phyloP scores from a whole-genome alignment of 1,284 basidiomycete species.

The Heterobasidion irregulare region DNA sequence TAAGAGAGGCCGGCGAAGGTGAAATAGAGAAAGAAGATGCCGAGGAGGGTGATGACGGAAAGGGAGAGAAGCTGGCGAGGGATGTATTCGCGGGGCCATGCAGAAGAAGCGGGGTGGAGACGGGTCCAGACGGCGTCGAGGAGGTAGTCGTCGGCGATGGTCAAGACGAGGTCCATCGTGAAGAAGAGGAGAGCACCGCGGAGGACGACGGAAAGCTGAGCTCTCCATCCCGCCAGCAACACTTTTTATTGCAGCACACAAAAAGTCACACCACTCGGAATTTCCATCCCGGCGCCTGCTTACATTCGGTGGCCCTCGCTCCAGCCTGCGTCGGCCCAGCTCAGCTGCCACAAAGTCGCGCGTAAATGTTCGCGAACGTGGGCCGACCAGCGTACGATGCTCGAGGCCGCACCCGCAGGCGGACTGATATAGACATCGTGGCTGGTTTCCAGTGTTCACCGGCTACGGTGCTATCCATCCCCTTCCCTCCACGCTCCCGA shows the following conservation, averaged over 20 bases:
- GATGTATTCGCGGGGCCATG: conserved; percentile 76
- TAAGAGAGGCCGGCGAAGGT: conserved; percentile 81
- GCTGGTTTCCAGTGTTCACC: too few relatives aligned
- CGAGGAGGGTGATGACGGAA: conserved; percentile 66
- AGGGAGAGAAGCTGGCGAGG: conserved; percentile 79
- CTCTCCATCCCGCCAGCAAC: background rate
- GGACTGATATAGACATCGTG: too few relatives aligned
- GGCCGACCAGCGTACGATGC: too few relatives aligned
- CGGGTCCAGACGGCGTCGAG: conserved; percentile 77
- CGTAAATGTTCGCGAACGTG: too few relatives aligned
- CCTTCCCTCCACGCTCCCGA: too few relatives aligned
- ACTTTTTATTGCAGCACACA: background rate
- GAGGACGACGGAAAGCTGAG: too few relatives aligned
- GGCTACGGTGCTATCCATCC: too few relatives aligned
- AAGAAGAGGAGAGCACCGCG: too few relatives aligned
- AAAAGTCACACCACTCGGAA: conserved; percentile 4
- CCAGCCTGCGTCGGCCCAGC: background rate
- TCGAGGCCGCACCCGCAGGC: too few relatives aligned
- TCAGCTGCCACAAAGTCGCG: background rate
- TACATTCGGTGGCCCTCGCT: background rate
- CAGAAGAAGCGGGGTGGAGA: conserved; percentile 68
- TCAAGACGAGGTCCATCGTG: conserved; percentile 78
- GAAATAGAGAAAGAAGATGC: conserved; percentile 83
- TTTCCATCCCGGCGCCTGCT: background rate
- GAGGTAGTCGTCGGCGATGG: conserved; percentile 63